These are phyloP conservation scores for Paecilomyces sp. DNA, from an alignment of 2,329 filamentous ascomycete genomes.

Conservation along the genomic window DNA sequence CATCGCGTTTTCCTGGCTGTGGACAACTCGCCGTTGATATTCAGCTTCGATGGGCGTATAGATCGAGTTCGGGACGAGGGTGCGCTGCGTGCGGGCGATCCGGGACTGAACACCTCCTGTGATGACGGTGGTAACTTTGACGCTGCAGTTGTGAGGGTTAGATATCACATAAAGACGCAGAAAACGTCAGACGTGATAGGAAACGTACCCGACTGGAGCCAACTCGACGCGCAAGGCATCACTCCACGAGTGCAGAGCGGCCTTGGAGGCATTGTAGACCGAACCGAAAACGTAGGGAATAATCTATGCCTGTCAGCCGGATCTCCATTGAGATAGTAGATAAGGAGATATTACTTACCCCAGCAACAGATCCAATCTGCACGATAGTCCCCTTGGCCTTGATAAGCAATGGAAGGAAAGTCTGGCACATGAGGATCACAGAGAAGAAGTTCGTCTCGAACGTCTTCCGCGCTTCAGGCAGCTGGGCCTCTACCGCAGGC, in stretches of 20 bases:
- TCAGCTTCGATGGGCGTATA: conserved; percentile 47
- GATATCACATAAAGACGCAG: not conserved
- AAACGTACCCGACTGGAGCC: conserved; percentile 37
- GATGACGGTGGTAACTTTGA: conserved; percentile 47
- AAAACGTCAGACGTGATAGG: not conserved
- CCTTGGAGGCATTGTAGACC: conserved; percentile 54
- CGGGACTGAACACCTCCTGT: conserved; percentile 56
- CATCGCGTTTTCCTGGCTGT: conserved; percentile 50
- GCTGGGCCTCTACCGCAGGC: conserved; percentile 49
- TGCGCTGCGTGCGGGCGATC: conserved; percentile 47
- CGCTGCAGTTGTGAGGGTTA: conserved; percentile 21
- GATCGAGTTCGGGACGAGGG: conserved; percentile 41
- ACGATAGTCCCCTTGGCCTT: conserved; percentile 38
- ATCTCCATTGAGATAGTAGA: not conserved
- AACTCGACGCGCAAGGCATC: conserved; percentile 54
- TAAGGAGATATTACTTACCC: conserved; percentile 14
- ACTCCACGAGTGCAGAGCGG: conserved; percentile 51
- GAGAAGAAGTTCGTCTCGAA: conserved; percentile 52
- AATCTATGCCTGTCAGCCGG: conserved; percentile 15
- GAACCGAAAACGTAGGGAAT: conserved; percentile 40
- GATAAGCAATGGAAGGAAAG: conserved; percentile 49
- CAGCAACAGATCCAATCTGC: conserved; percentile 39
- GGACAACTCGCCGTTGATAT: conserved; percentile 44
- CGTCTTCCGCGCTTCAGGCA: conserved; percentile 38
- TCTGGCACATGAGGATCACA: conserved; percentile 52